Base-by-base conservation (phyloP, 2,329 filamentous ascomycete species). In the Paraconiothyrium brasiliense region DNA sequence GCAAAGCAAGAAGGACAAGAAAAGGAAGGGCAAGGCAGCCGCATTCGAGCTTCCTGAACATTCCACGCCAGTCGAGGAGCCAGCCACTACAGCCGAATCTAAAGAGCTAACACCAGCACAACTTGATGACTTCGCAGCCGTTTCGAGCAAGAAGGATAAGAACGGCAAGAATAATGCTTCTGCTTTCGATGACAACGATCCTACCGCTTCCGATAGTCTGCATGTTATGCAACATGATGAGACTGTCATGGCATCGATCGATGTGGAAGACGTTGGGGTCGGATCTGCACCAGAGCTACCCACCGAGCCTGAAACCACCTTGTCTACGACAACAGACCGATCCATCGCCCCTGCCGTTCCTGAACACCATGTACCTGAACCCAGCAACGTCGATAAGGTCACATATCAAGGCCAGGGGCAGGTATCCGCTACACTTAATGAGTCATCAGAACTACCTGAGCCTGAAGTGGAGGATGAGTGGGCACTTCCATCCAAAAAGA, bases 1-100 rank as follows among this genome's bases (percentile, higher is more conserved):
- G 54, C 68, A 68, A 54, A 76, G 68, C 60, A 75, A 77, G 60
- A 74, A 72, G 46, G 71, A 71, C 35, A 73, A 73, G 57, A 72
- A 66, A 50, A 64, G 67, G 60, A 70, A 67, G 56, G 65, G 59
- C 54, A 67, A 65, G 57, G 49, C 55, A 3, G 35, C 54, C 20
- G 56, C 57, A 37, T 58, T 63, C 11, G 58, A 67, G 24, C 58
- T 27, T 24, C 48, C 54, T n/a, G 65, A 67, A 41, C 51, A 57
- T 7, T 22, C 58, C 35, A 43, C 59, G 10, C n/a, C 51, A 27
- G 27, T 34, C 16, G 59, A 61, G 24, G 57, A 63, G 20, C 39
- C 54, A 14, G 34, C 43, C 16, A 24, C 43, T 46, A 6, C 32
- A 32, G n/a, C 51, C 14, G 49, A 57, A 16, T 50, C 58, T 8